These are phyloP conservation scores for Candida sp. DNA, from an alignment of 1,139 yeast genomes.

Conservation along the genomic window DNA sequence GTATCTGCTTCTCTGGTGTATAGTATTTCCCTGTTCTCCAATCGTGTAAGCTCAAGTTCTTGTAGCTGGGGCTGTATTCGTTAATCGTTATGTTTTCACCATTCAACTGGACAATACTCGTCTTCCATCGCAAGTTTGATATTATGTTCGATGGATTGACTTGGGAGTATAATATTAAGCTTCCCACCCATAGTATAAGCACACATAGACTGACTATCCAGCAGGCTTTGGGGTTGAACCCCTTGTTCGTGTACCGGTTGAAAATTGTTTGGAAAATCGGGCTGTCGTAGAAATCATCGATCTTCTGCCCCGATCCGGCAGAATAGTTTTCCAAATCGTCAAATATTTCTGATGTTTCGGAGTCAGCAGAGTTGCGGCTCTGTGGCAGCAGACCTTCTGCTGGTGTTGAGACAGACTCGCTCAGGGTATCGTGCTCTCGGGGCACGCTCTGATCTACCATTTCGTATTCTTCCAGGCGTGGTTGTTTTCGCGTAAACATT, in stretches of 20 bases:
- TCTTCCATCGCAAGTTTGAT: slow-evolving; percentile 28
- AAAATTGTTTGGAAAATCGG: slow-evolving; percentile 28
- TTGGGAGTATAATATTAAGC: slow-evolving; percentile 34
- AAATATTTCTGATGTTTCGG: slow-evolving; percentile 32
- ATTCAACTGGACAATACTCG: slow-evolving; percentile 26
- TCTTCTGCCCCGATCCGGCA: slow-evolving; percentile 6
- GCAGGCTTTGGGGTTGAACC: slow-evolving; percentile 12
- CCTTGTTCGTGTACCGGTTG: slow-evolving; percentile 21
- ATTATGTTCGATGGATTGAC: slow-evolving; percentile 24
- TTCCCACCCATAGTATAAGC: slow-evolving; percentile 29
- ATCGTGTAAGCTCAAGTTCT: slow-evolving; percentile 34
- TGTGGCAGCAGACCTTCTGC: not conserved
- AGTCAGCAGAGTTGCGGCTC: slow-evolving; percentile 18
- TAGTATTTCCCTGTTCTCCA: slow-evolving; percentile 28
- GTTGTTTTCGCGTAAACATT: slow-evolving; percentile 10
- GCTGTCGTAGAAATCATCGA: slow-evolving; percentile 28
- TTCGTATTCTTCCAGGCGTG: slow-evolving; percentile 25
- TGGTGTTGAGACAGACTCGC: slow-evolving; percentile 7
- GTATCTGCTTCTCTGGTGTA: slow-evolving; percentile 21
- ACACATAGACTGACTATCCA: slow-evolving; percentile 10
- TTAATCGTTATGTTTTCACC: slow-evolving; percentile 38
- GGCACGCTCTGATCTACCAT: slow-evolving; percentile 21
- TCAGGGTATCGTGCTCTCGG: slow-evolving; percentile 1
- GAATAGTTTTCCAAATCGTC: slow-evolving; percentile 29
- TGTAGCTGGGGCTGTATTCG: slow-evolving; percentile 26